A percentile compares a stretch with the other conserved stretches of the same genome.
phyloP scores from a whole-genome alignment of 208 protist species.

The Trypanosoma mega region DNA sequence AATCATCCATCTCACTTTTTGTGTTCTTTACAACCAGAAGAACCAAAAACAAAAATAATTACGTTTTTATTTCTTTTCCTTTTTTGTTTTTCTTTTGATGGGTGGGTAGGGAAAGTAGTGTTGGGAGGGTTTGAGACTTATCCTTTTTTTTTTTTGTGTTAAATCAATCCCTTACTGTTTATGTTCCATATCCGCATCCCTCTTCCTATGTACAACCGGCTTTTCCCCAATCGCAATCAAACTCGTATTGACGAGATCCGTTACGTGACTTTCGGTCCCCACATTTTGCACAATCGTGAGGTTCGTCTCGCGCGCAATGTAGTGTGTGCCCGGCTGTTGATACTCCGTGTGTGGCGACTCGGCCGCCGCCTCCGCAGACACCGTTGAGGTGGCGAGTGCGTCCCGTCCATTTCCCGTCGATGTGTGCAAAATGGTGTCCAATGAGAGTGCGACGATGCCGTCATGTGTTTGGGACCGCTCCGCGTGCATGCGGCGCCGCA shows the following conservation, averaged over 20 bases:
- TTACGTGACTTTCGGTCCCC: conserved; percentile 28
- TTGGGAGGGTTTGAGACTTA: not conserved
- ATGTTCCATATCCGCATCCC: not conserved
- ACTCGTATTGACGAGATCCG: conserved; percentile 39
- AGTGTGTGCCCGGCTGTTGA: conserved; percentile 37
- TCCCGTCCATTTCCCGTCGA: not conserved
- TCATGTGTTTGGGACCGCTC: conserved; percentile 30
- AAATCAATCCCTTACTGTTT: not conserved
- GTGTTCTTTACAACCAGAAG: too few relatives aligned
- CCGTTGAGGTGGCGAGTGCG: not conserved
- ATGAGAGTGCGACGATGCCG: conserved; percentile 52
- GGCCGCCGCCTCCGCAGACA: not conserved
- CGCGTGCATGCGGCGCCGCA: conserved; percentile 32
- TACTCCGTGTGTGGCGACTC: conserved; percentile 43
- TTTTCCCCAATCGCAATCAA: conserved; percentile 34
- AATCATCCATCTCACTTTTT: too few relatives aligned
- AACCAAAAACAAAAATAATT: too few relatives aligned
- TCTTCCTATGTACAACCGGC: not conserved
- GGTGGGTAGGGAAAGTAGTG: too few relatives aligned
- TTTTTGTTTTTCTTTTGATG: not conserved
- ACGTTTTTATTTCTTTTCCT: not conserved
- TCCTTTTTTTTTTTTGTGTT: not conserved
- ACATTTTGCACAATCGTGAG: not conserved
- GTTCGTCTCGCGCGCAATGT: conserved; percentile 34
- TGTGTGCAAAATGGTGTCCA: conserved; percentile 18